These are phyloP conservation scores for Byssochlamys sp. DNA, from an alignment of 2,329 filamentous ascomycete genomes.

Conservation along the genomic window DNA sequence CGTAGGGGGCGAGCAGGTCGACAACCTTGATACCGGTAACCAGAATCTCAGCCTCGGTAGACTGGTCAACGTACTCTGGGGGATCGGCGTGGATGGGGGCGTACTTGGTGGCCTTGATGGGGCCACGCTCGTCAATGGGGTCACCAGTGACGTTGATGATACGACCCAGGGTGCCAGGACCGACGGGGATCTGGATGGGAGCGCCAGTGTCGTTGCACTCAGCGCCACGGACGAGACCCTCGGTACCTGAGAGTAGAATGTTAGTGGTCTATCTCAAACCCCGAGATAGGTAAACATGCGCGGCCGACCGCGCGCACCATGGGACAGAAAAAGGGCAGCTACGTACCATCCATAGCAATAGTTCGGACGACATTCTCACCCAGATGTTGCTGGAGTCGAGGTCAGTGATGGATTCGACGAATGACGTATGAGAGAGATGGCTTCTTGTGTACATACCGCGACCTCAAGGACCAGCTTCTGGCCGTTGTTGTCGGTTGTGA, in stretches of 20 bases:
- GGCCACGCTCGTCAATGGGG: slow-evolving; percentile 98
- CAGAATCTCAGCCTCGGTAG: slow-evolving; percentile 89
- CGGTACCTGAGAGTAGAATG: slow-evolving; percentile 60
- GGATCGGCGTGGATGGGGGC: slow-evolving; percentile 89
- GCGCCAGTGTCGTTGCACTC: slow-evolving; percentile 77
- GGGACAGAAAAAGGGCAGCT: slow-evolving; percentile 25
- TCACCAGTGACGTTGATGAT: slow-evolving; percentile 99
- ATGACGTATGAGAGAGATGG: neutral
- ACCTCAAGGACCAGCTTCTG: slow-evolving; percentile 95
- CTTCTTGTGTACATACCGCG: slow-evolving; percentile 55
- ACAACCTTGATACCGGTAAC: slow-evolving; percentile 99
- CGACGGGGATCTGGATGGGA: slow-evolving; percentile 94
- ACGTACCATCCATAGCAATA: slow-evolving; percentile 98
- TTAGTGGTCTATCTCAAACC: slow-evolving; percentile 11
- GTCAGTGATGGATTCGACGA: neutral
- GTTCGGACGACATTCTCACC: slow-evolving; percentile 98
- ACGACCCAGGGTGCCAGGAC: slow-evolving; percentile 84
- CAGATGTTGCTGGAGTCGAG: slow-evolving; percentile 76
- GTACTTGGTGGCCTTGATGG: slow-evolving; percentile 84
- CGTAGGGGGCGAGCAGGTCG: slow-evolving; percentile 95
- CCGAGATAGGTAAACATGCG: neutral
- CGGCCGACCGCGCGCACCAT: neutral
- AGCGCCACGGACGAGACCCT: slow-evolving; percentile 94
- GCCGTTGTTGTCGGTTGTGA: slow-evolving; percentile 82
- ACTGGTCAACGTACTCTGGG: slow-evolving; percentile 87